A percentile compares a stretch with the other conserved stretches of the same genome.
These are phyloP conservation scores for Ramalina intermedia DNA, from an alignment of 495 filamentous ascomycete species.

Conservation along the genomic window DNA sequence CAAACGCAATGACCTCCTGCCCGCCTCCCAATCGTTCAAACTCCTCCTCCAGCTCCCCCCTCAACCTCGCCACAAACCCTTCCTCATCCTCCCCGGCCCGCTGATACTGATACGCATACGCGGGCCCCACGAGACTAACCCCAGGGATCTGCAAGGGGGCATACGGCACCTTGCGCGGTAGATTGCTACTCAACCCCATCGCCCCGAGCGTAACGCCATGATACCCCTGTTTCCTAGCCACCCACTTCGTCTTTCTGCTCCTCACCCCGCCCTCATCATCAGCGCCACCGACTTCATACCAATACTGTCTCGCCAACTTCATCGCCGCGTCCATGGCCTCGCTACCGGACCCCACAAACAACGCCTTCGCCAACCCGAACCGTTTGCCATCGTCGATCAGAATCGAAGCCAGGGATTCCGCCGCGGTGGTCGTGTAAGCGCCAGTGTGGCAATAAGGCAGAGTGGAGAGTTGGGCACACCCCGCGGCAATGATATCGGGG, in stretches of 20 bases:
- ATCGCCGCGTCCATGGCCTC: slow-evolving; percentile 59
- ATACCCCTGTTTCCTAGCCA: slow-evolving; percentile 55
- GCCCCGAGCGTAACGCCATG: slow-evolving; percentile 62
- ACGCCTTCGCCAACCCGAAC: slow-evolving; percentile 28
- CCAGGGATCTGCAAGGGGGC: slow-evolving; percentile 48
- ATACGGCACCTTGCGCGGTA: slow-evolving; percentile 46
- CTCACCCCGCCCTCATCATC: slow-evolving; percentile 22
- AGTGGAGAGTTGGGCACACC: slow-evolving; percentile 33
- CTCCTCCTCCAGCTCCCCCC: slow-evolving; percentile 56
- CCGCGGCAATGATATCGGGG: slow-evolving; percentile 27
- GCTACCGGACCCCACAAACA: slow-evolving; percentile 38
- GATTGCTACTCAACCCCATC: slow-evolving; percentile 48
- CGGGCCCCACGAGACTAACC: slow-evolving; percentile 52
- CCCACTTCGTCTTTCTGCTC: slow-evolving; percentile 38
- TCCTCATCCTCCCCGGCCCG: slow-evolving; percentile 28
- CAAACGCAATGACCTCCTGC: slow-evolving; percentile 59
- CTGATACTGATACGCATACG: slow-evolving; percentile 45
- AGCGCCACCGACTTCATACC: slow-evolving; percentile 30
- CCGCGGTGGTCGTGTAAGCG: slow-evolving; percentile 32
- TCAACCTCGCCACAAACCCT: slow-evolving; percentile 43
- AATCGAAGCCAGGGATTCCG: slow-evolving; percentile 30
- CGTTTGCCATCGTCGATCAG: slow-evolving; percentile 26
- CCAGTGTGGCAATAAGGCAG: slow-evolving; percentile 40
- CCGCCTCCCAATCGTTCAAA: slow-evolving; percentile 53
- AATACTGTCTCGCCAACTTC: slow-evolving; percentile 51